Percentiles rank a stretch among this genome's conserved stretches.
Conservation (phyloP, 768 basidiomycete species). For the Agrocybe pediades region DNA sequence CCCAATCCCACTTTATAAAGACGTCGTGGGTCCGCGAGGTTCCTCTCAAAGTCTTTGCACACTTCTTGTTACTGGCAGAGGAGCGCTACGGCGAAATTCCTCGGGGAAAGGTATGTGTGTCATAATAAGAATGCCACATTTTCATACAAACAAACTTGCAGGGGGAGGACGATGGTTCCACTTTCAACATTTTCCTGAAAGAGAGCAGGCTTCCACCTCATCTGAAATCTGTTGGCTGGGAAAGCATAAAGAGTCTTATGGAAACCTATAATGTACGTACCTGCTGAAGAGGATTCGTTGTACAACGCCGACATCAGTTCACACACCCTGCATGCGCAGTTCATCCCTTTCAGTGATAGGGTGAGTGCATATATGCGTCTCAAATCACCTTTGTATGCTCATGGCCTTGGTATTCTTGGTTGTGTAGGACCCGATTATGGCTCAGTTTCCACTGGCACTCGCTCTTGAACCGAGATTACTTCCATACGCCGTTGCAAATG, state of each 20-base stretch:
- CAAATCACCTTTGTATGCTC: constrained; percentile 11
- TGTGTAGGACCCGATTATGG: constrained; percentile 73
- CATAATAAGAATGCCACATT: neutral
- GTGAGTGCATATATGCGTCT: constrained; percentile 33
- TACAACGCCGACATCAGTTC: too few relatives aligned
- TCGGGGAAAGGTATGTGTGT: constrained; percentile 47
- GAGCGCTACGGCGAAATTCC: constrained; percentile 68
- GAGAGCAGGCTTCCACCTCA: constrained; percentile 68
- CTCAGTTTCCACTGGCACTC: constrained; percentile 73
- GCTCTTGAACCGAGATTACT: constrained; percentile 77
- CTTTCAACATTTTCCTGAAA: constrained; percentile 67
- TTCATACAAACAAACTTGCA: constrained; percentile 24
- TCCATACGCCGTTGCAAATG: constrained; percentile 71
- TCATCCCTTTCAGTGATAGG: constrained; percentile 77
- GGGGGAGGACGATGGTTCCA: constrained; percentile 73
- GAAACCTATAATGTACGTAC: constrained; percentile 66
- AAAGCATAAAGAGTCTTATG: constrained; percentile 63
- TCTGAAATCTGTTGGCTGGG: constrained; percentile 61
- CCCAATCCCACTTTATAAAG: constrained; percentile 74
- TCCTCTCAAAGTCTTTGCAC: constrained; percentile 56
- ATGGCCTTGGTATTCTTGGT: constrained; percentile 1
- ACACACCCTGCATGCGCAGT: constrained; percentile 40
- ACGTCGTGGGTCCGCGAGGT: constrained; percentile 72
- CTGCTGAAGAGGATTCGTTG: constrained; percentile 6
- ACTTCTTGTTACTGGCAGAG: constrained; percentile 64